A percentile compares a stretch with the other conserved stretches of the same genome.
phyloP scores from a whole-genome alignment of 2,329 filamentous ascomycete species.

The Trichoderma polysporum region DNA sequence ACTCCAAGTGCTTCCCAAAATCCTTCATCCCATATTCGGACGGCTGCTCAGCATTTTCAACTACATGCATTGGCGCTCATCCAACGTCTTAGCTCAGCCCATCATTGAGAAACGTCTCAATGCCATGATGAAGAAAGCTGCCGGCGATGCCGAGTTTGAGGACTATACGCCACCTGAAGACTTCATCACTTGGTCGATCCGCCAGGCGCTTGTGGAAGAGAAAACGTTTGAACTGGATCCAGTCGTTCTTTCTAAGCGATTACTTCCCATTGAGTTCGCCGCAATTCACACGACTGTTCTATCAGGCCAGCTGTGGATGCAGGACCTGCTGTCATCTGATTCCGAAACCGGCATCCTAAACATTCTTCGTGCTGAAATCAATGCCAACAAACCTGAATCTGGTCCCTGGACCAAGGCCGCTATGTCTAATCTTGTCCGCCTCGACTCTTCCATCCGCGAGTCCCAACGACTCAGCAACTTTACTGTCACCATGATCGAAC shows the following conservation, averaged over 20 bases:
- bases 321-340: conserved; percentile 47
- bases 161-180: conserved; percentile 51
- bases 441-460: conserved; percentile 55
- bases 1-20: conserved; percentile 46
- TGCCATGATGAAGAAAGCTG: conserved; percentile 44
- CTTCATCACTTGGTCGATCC: conserved; percentile 58
- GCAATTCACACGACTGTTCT: conserved; percentile 59
- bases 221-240: conserved; percentile 46
- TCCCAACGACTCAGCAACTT: conserved; percentile 52
- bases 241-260: conserved; percentile 47
- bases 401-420: conserved; percentile 48
- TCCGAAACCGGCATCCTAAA: conserved; percentile 38
- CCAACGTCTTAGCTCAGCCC: conserved; percentile 44
- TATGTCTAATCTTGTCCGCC: conserved; percentile 43
- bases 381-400: conserved; percentile 27
- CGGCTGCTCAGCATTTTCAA: conserved; percentile 46
- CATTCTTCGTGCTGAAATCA: conserved; percentile 45
- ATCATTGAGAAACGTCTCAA: conserved; percentile 50
- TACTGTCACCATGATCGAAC: conserved; percentile 44
- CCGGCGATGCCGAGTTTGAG: conserved; percentile 41
- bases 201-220: conserved; percentile 48
- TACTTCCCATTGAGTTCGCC: conserved; percentile 58
- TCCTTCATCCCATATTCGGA: conserved; percentile 51
- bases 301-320: conserved; percentile 47
- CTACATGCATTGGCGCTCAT: conserved; percentile 46